Conservation (phyloP, 2,329 filamentous ascomycete species). For the Ophiostoma ips region DNA sequence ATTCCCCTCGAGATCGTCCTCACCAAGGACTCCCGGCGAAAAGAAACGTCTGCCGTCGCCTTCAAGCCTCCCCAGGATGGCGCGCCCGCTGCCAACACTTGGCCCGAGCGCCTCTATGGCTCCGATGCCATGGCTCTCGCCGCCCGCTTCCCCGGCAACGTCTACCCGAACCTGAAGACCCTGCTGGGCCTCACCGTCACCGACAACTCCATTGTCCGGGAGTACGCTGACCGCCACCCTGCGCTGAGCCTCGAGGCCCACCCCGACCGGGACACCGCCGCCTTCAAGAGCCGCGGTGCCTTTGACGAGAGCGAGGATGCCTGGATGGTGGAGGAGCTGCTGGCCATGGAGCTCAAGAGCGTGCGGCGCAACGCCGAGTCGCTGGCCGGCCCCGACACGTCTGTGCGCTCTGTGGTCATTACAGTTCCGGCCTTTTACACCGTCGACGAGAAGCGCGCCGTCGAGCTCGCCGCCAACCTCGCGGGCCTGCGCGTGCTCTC, state of each 20-base stretch:
- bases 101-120: conserved; percentile 83
- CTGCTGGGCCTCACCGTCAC: conserved; percentile 61
- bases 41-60: conserved; percentile 79
- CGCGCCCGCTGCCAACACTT: conserved; percentile 45
- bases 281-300: conserved; percentile 62
- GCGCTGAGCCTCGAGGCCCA: conserved; percentile 54
- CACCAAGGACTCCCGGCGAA: conserved; percentile 93
- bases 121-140: conserved; percentile 80
- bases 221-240: conserved; percentile 66
- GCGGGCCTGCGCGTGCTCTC: conserved; percentile 77
- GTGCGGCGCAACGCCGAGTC: conserved; percentile 78
- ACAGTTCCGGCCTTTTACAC: conserved; percentile 88
- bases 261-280: conserved; percentile 48
- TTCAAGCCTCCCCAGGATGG: conserved; percentile 74
- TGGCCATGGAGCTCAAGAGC: conserved; percentile 93
- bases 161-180: conserved; percentile 87
- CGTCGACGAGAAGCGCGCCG: conserved; percentile 72
- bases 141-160: conserved; percentile 78
- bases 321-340: conserved; percentile 76
- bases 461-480: conserved; percentile 72
- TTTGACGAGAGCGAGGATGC: conserved; percentile 48
- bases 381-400: conserved; percentile 60
- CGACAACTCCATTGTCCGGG: conserved; percentile 45
- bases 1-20: conserved; percentile 95
- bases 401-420: conserved; percentile 70